These are phyloP conservation scores for Colletotrichum shisoi DNA, from an alignment of 2,329 filamentous ascomycete genomes.

Conservation along the genomic window DNA sequence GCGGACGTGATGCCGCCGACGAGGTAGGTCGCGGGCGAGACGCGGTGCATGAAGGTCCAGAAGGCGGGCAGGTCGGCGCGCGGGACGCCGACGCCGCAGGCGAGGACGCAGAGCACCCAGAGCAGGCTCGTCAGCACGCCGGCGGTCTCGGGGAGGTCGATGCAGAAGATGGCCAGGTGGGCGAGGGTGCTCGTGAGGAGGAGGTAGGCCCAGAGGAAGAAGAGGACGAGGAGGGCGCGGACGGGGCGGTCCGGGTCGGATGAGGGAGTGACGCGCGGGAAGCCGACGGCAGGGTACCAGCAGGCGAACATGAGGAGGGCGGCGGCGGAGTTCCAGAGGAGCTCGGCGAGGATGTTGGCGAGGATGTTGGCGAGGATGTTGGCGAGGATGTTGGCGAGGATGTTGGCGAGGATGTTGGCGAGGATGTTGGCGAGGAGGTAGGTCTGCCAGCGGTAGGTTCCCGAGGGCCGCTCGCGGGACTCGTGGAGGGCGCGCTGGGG, in stretches of 20 bases:
- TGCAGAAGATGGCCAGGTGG: constrained; percentile 68
- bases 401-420: constrained; percentile 70
- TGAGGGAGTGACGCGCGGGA: constrained; percentile 63
- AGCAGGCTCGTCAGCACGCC: constrained; percentile 72
- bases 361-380: constrained; percentile 73
- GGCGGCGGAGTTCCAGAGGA: constrained; percentile 73
- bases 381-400: constrained; percentile 70
- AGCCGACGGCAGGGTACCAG: constrained; percentile 75
- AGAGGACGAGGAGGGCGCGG: constrained; percentile 71
- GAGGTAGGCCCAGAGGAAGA: constrained; percentile 71
- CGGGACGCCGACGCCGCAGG: constrained; percentile 62
- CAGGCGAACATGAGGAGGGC: constrained; percentile 69
- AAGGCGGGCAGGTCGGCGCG: constrained; percentile 67
- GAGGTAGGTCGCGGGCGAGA: constrained; percentile 75
- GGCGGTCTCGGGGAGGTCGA: constrained; percentile 71
- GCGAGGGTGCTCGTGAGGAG: constrained; percentile 73
- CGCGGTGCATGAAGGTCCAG: constrained; percentile 75
- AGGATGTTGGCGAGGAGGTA: constrained; percentile 70
- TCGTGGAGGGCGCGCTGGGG: constrained; percentile 72
- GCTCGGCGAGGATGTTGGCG: constrained; percentile 71
- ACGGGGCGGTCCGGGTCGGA: constrained; percentile 48
- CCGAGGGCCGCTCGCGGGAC: constrained; percentile 71
- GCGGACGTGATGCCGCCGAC: constrained; percentile 65
- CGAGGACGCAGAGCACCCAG: constrained; percentile 68
- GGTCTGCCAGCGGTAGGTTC: constrained; percentile 59